These are phyloP conservation scores for Phytophthora fragariae DNA, from an alignment of 352 stramenopile species.

Conservation along the genomic window DNA sequence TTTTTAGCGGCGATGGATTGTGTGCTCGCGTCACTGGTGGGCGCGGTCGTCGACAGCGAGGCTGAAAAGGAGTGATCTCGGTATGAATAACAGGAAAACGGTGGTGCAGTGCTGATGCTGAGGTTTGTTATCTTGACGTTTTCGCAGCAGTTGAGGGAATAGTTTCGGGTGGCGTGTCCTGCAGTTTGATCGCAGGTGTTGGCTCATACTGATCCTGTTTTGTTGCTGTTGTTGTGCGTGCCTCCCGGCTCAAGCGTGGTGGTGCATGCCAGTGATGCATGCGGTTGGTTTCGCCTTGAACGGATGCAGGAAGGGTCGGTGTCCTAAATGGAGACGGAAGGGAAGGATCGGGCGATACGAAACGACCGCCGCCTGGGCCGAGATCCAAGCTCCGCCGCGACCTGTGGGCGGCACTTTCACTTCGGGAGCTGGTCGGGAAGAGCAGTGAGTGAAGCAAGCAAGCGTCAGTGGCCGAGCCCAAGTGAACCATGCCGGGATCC, in stretches of 20 bases:
- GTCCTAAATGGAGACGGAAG: background rate
- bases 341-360: conserved; percentile 2
- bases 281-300: conserved; percentile 27
- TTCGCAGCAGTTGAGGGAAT: background rate
- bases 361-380: conserved; percentile 30
- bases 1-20: conserved; percentile 61
- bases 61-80: conserved; percentile 20
- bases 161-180: background rate
- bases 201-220: background rate
- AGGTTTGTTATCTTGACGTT: background rate
- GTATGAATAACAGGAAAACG: conserved; percentile 21
- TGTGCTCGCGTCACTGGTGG: conserved; percentile 23
- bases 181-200: background rate
- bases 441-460: background rate
- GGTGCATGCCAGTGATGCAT: background rate
- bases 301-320: conserved; percentile 26
- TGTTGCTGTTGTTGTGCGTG: background rate
- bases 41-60: conserved; percentile 10
- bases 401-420: conserved; percentile 26
- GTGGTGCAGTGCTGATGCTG: background rate
- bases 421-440: conserved; percentile 24
- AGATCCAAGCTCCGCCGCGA: conserved; percentile 22
- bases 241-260: background rate
- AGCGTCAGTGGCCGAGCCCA: conserved; percentile 10
- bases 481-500: conserved; percentile 36